A percentile compares a stretch with the other conserved stretches of the same genome.
phyloP scores from a whole-genome alignment of 495 filamentous ascomycete genomes.

The Physcia stellaris region DNA sequence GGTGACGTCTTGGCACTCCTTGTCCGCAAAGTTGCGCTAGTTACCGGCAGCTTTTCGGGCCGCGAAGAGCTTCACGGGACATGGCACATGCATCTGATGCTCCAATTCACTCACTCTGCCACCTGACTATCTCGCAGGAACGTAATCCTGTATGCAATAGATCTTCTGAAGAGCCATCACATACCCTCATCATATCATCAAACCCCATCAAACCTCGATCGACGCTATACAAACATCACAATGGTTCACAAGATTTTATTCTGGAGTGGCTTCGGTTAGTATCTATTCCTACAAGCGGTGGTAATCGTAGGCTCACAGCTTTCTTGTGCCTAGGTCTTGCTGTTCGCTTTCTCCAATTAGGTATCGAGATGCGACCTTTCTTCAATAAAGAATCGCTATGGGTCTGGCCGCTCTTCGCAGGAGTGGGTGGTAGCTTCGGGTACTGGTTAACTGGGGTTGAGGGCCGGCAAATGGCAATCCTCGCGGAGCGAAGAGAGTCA shows the following conservation, averaged over 20 bases:
- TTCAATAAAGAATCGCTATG: constrained; percentile 64
- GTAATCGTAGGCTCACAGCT: background rate
- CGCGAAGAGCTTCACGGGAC: background rate
- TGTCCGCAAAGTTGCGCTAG: background rate
- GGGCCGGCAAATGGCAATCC: constrained; percentile 55
- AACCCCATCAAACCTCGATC: too few relatives aligned
- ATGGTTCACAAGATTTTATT: constrained; percentile 80
- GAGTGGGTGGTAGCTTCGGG: constrained; percentile 77
- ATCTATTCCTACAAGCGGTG: background rate
- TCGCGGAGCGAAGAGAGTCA: constrained; percentile 58
- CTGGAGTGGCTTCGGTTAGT: constrained; percentile 93
- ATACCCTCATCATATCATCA: too few relatives aligned
- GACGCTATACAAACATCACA: too few relatives aligned
- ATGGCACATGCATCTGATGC: background rate
- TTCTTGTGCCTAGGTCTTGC: constrained; percentile 52
- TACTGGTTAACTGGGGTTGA: constrained; percentile 91
- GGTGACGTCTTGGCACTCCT: too few relatives aligned
- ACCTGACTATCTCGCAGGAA: background rate
- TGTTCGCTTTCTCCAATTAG: constrained; percentile 88
- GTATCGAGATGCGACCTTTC: constrained; percentile 94
- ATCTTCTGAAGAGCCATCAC: too few relatives aligned
- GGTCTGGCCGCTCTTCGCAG: constrained; percentile 85
- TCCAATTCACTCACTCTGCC: background rate
- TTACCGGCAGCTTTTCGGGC: background rate
- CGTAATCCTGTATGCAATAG: background rate